A percentile compares a stretch with the other conserved stretches of the same genome.
Conservation (phyloP, 2,329 filamentous ascomycete genomes). For the Chaetomium olivaceum region DNA sequence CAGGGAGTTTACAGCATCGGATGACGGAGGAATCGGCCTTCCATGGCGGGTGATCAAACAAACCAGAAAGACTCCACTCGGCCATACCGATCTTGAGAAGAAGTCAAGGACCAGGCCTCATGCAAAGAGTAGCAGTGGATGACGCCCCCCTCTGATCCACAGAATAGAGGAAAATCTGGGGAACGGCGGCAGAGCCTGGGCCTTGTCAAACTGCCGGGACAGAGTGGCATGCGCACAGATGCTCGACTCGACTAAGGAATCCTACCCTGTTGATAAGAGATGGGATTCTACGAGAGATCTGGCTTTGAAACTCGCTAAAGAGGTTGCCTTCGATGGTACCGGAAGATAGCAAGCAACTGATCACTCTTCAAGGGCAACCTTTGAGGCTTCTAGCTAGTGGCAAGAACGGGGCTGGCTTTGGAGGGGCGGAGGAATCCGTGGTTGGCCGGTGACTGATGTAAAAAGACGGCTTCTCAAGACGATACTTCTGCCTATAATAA, state of each 20-base stretch:
- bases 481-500: conserved; percentile 25
- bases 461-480: not conserved
- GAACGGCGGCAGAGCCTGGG: conserved; percentile 19
- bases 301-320: conserved; percentile 21
- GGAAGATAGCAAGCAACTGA: not conserved
- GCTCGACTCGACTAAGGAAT: not conserved
- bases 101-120: conserved; percentile 26
- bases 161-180: conserved; percentile 25
- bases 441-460: conserved; percentile 18
- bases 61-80: conserved; percentile 13
- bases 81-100: conserved; percentile 22
- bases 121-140: conserved; percentile 17
- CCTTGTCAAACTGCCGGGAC: conserved; percentile 10
- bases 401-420: not conserved
- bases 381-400: not conserved
- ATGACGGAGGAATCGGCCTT: conserved; percentile 17
- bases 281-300: conserved; percentile 4
- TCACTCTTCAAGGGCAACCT: not conserved
- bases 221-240: conserved; percentile 5
- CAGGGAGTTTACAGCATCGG: conserved; percentile 16
- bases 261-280: conserved; percentile 10
- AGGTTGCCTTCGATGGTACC: conserved; percentile 25
- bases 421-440: conserved; percentile 16
- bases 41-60: conserved; percentile 31
- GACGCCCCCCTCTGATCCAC: conserved; percentile 17